These are phyloP conservation scores for Fusarium sp. DNA, from an alignment of 2,329 filamentous ascomycete species.

Conservation along the genomic window DNA sequence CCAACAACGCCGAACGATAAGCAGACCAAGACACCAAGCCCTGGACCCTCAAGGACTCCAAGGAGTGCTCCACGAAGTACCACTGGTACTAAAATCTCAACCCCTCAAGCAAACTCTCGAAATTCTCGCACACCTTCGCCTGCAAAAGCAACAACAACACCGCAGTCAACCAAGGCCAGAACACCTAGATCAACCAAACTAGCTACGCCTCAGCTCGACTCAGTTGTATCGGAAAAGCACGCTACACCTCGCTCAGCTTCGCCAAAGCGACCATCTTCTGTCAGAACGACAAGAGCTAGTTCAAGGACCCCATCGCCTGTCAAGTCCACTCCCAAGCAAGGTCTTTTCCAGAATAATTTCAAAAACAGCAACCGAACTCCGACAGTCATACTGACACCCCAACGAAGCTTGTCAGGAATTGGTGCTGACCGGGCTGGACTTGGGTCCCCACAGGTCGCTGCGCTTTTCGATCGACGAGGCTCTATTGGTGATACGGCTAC, in stretches of 20 bases:
- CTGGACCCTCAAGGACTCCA: constrained; percentile 63
- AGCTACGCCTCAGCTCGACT: constrained; percentile 33
- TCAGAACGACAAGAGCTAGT: constrained; percentile 15
- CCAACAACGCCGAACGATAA: constrained; percentile 45
- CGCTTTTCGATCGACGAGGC: constrained; percentile 73
- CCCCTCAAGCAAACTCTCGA: constrained; percentile 45
- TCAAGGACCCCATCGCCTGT: constrained; percentile 39
- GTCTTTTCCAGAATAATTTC: constrained; percentile 63
- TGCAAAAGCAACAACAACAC: constrained; percentile 33
- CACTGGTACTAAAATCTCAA: constrained; percentile 51
- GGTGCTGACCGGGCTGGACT: constrained; percentile 76
- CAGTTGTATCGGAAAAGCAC: constrained; percentile 16
- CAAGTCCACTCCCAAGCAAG: constrained; percentile 41
- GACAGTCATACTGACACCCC: constrained; percentile 65
- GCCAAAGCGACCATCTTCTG: constrained; percentile 24
- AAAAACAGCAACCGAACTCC: constrained; percentile 68
- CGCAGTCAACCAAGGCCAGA: constrained; percentile 32
- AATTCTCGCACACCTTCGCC: constrained; percentile 40
- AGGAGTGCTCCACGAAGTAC: constrained; percentile 61
- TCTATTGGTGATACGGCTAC: constrained; percentile 75
- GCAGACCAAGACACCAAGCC: constrained; percentile 56
- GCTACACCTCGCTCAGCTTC: constrained; percentile 33
- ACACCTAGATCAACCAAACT: constrained; percentile 42
- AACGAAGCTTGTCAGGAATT: constrained; percentile 70
- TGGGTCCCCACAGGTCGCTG: constrained; percentile 78